Conservation (phyloP, 2,329 filamentous ascomycete species). For the Hypoxylon sp. region DNA sequence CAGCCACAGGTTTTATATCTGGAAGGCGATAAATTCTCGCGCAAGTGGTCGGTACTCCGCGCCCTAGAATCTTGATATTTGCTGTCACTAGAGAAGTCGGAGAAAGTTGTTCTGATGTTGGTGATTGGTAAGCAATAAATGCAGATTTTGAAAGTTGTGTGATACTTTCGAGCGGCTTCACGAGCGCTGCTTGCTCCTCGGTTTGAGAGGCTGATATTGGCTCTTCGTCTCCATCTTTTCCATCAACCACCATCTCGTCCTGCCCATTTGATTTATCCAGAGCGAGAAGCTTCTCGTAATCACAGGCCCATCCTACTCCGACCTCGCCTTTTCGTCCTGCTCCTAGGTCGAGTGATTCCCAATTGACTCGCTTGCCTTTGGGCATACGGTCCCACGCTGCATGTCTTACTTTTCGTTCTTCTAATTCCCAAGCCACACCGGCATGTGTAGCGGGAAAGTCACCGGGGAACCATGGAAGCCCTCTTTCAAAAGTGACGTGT, state of each 20-base stretch:
- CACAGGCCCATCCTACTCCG: constrained; percentile 85
- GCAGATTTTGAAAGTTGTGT: constrained; percentile 59
- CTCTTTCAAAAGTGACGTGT: constrained; percentile 86
- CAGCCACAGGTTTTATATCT: constrained; percentile 1
- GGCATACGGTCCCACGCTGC: constrained; percentile 82
- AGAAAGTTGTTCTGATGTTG: constrained; percentile 50
- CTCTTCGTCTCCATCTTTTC: constrained; percentile 38
- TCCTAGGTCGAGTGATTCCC: constrained; percentile 81
- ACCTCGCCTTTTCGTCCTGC: constrained; percentile 83
- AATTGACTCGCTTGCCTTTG: constrained; percentile 84
- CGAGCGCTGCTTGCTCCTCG: constrained; percentile 5
- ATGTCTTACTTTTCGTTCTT: constrained; percentile 72
- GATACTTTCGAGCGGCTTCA: constrained; percentile 48
- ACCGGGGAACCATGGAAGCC: constrained; percentile 85
- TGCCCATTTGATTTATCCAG: constrained; percentile 46
- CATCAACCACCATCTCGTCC: constrained; percentile 42
- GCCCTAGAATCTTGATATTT: constrained; percentile 75
- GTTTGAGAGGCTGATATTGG: constrained; percentile 22
- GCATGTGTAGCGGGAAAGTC: constrained; percentile 86
- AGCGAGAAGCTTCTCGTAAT: constrained; percentile 80
- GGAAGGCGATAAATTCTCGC: constrained; percentile 92
- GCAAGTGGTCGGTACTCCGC: constrained; percentile 79
- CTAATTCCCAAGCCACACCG: constrained; percentile 82
- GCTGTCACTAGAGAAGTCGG: constrained; percentile 69
- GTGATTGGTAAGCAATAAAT: constrained; percentile 56